Evolutionary conservation across 2,329 filamentous ascomycete genomes (phyloP).

Genomic region (Diaporthe australafricana): DNA sequence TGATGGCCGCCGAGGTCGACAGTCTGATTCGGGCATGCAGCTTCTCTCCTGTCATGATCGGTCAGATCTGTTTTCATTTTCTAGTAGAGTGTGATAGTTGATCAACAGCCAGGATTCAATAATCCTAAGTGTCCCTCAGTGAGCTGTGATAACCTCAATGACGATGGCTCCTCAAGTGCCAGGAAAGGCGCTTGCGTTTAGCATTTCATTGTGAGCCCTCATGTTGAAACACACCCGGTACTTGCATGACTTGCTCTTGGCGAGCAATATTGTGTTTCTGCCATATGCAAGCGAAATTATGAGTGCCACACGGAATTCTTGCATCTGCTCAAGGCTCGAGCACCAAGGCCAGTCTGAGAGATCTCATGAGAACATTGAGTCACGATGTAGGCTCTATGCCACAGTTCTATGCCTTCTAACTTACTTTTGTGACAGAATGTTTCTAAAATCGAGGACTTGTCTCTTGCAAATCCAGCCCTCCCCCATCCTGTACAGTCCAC

Average conservation of each 20-base stretch:
- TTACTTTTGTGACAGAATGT: too few species aligned
- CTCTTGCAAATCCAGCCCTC: background rate
- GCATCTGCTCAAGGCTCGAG: too few species aligned
- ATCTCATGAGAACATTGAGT: background rate
- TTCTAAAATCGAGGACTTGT: too few species aligned
- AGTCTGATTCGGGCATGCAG: constrained; percentile 27
- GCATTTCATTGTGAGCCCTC: background rate
- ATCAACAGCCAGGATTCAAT: constrained; percentile 25
- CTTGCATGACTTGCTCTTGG: too few species aligned
- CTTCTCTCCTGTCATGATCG: constrained; percentile 27
- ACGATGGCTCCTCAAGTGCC: background rate
- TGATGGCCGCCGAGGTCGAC: constrained; percentile 2
- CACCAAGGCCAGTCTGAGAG: background rate
- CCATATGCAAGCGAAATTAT: background rate
- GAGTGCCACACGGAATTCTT: background rate
- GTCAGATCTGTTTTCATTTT: constrained; percentile 32
- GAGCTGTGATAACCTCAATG: background rate
- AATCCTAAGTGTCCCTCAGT: background rate
- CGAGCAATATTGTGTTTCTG: too few species aligned
- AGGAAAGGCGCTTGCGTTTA: background rate
- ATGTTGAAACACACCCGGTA: too few species aligned
- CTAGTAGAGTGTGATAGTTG: constrained; percentile 22
- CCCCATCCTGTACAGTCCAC: background rate
- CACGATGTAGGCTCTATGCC: too few species aligned
- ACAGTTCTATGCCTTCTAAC: background rate